Percentiles rank a stretch among this genome's conserved stretches.
These are phyloP conservation scores for Gossypium laxum DNA, from an alignment of 441 rosid genomes.

Conservation along the genomic window DNA sequence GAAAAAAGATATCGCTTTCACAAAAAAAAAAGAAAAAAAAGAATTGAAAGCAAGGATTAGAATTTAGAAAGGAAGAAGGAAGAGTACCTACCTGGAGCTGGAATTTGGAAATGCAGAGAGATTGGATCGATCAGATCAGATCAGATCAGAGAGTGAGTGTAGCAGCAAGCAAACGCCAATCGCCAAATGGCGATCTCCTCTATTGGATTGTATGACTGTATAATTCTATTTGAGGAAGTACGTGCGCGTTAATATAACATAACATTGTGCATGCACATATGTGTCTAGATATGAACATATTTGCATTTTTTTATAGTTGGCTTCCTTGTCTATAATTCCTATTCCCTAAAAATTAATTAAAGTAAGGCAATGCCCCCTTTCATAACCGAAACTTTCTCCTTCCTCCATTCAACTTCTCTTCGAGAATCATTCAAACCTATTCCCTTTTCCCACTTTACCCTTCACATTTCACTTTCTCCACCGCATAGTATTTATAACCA, in stretches of 20 bases:
- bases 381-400: background rate
- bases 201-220: background rate
- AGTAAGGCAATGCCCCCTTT: background rate
- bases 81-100: background rate
- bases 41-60: background rate
- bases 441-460: background rate
- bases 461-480: background rate
- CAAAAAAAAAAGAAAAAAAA: too few relatives aligned
- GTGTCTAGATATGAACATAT: background rate
- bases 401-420: background rate
- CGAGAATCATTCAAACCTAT: conserved; percentile 2
- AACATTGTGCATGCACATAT: background rate
- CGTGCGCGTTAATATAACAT: background rate
- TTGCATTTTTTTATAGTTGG: background rate
- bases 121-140: background rate
- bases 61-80: background rate
- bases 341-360: too few relatives aligned
- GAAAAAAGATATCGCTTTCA: background rate
- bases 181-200: background rate
- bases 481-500: background rate
- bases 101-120: background rate
- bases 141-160: background rate
- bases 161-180: background rate
- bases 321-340: background rate
- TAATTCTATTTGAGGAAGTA: too few relatives aligned